Conservation (phyloP, 768 basidiomycete genomes). For the Paxillus ammoniavirescens region DNA sequence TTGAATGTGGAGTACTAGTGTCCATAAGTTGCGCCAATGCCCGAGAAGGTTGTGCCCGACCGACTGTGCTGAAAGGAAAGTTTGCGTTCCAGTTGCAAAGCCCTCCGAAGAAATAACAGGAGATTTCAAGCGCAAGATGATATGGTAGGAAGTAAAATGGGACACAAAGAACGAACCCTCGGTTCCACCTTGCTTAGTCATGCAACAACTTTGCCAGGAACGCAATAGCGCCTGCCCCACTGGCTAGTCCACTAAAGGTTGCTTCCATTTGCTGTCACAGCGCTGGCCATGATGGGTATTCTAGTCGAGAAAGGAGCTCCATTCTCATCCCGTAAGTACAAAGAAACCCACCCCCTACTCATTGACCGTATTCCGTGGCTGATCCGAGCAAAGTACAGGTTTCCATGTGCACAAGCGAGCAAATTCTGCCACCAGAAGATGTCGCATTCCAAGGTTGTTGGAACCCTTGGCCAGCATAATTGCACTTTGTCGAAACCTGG, state of each 20-base stretch:
- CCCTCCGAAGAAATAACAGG: background rate
- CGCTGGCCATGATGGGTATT: background rate
- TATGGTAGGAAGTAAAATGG: background rate
- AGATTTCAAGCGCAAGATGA: background rate
- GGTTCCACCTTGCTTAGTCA: slow-evolving; percentile 21
- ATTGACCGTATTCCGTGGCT: background rate
- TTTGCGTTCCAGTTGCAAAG: background rate
- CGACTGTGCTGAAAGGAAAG: background rate
- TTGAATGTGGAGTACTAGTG: background rate
- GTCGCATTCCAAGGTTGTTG: slow-evolving; percentile 8
- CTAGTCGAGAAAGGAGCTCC: slow-evolving; percentile 10
- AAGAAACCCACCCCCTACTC: slow-evolving; percentile 3
- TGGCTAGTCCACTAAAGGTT: background rate
- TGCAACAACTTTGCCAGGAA: slow-evolving; percentile 1
- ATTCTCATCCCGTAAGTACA: slow-evolving; percentile 13
- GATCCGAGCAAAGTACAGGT: background rate
- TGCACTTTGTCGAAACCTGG: background rate
- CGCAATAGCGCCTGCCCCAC: background rate
- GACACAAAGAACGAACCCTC: background rate
- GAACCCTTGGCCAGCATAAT: background rate
- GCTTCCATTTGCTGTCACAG: background rate
- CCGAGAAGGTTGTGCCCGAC: background rate
- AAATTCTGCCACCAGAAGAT: slow-evolving; percentile 8
- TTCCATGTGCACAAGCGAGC: background rate
- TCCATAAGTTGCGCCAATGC: background rate